Base-by-base conservation (phyloP, 2,329 filamentous ascomycete genomes). In the Talaromyces marneffei region DNA sequence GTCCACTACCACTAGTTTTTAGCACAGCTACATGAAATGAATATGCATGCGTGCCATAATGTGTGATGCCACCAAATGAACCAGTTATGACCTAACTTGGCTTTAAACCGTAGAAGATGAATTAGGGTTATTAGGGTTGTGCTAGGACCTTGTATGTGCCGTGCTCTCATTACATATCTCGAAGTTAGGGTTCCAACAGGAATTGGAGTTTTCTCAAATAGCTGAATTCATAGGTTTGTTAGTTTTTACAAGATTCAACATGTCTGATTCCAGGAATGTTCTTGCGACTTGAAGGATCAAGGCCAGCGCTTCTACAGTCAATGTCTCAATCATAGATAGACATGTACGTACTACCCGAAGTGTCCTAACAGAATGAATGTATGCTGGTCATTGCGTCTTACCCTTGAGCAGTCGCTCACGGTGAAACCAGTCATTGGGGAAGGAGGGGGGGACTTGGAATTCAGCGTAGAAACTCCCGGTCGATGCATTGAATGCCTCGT, bases 21-120 rank as follows among this genome's bases (percentile, higher is more conserved):
- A 62, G 60, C 60, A 54, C 60, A 62, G 56, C 60, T 62, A 62
- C 60, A 62, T 62, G 60, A 46, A 62, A 59, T 62, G 60, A 62
- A 62, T 58, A 59, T 54, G 60, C 60, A 62, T 62, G 56, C 55
- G 60, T 62, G 60, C 60, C 42, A 31, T 61, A 61, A 61, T 61
- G 60, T 57, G 59, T 58, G 60, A 61, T 61, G 54, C 35, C 46
- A 58, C 44, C 53, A 61, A n/a, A 53, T 52, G 42, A 58, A 58
- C 55, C 18, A 53, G 35, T 48, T 33, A 52, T 35, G 48, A 52
- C 29, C 35, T 20, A 29, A 23, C 27, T 35, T 23, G 46, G 27
- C 27, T 52, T 52, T n/a, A 27, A n/a, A n/a, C n/a, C 29, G 48
- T 52, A 52, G 29, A 33, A 20, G 20, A 42, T 42, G 12, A n/a